Evolutionary conservation across 2,329 filamentous ascomycete genomes (phyloP).

Genomic region (Hypoxylon sp.): DNA sequence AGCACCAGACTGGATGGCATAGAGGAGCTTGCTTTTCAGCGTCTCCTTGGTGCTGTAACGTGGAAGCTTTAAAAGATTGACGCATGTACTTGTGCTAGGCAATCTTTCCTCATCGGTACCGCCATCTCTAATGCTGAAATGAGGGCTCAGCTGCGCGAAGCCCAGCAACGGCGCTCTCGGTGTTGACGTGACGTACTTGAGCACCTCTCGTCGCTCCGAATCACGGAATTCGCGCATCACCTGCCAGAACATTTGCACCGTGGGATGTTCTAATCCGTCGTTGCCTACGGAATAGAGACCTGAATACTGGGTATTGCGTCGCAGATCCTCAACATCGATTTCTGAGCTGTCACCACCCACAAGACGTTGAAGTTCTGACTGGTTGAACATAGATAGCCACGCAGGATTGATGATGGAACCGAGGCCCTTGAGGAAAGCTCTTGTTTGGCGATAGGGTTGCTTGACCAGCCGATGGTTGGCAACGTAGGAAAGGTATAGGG

Average conservation of each 20-base stretch:
- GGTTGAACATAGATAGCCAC: slow-evolving; percentile 99
- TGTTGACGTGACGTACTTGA: slow-evolving; percentile 96
- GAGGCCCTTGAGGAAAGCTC: slow-evolving; percentile 86
- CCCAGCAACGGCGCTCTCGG: slow-evolving; percentile 89
- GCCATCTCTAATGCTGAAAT: slow-evolving; percentile 89
- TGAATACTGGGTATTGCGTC: slow-evolving; percentile 84
- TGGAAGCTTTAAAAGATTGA: slow-evolving; percentile 92
- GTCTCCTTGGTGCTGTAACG: slow-evolving; percentile 73
- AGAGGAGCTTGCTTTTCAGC: slow-evolving; percentile 82
- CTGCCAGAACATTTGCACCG: slow-evolving; percentile 88
- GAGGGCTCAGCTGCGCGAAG: slow-evolving; percentile 84
- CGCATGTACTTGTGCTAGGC: slow-evolving; percentile 94
- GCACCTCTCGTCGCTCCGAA: slow-evolving; percentile 79
- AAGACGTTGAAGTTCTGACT: slow-evolving; percentile 90
- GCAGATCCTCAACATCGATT: slow-evolving; percentile 87
- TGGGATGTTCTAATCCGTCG: slow-evolving; percentile 85
- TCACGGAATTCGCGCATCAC: slow-evolving; percentile 82
- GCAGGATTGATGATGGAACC: slow-evolving; percentile 87
- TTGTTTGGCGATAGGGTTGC: slow-evolving; percentile 83
- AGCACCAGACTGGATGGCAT: slow-evolving; percentile 87
- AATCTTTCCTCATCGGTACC: slow-evolving; percentile 78
- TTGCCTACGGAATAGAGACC: slow-evolving; percentile 91
- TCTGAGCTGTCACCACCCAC: slow-evolving; percentile 87
- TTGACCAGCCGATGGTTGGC: slow-evolving; percentile 84
- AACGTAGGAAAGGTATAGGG: slow-evolving; percentile 93